A percentile compares a stretch with the other conserved stretches of the same genome.
phyloP scores from a whole-genome alignment of 148 eudicot genomes.

The Fallopia convolvulus region DNA sequence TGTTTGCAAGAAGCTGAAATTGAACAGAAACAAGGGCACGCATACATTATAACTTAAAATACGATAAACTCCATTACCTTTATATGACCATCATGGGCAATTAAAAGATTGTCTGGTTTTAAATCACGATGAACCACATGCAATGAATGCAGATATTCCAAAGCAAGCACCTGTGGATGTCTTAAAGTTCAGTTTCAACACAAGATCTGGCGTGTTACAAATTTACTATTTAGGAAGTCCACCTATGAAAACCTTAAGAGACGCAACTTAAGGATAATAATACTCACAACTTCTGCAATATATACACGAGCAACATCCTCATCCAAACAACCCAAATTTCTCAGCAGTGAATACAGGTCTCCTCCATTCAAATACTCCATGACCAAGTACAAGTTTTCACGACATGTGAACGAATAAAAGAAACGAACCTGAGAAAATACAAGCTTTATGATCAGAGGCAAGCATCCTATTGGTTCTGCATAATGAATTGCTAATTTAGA shows the following conservation, averaged over 20 bases:
- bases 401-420: conserved; percentile 97
- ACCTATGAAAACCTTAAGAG: conserved; percentile 6
- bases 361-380: conserved; percentile 99
- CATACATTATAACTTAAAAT: neutral
- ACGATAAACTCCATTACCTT: conserved; percentile 44
- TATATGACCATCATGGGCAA: conserved; percentile 98
- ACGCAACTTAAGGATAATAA: conserved; percentile 5
- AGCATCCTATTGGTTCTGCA: conserved; percentile 8
- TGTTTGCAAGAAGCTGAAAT: neutral
- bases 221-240: neutral
- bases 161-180: conserved; percentile 77
- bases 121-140: conserved; percentile 98
- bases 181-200: conserved; percentile 10
- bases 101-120: conserved; percentile 94
- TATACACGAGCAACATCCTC: conserved; percentile 97
- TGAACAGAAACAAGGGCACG: conserved; percentile 4
- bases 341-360: conserved; percentile 83
- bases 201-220: neutral
- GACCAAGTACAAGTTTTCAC: conserved; percentile 96
- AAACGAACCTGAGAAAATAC: conserved; percentile 71
- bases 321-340: conserved; percentile 95
- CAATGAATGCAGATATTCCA: conserved; percentile 93
- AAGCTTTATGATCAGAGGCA: conserved; percentile 18
- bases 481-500: conserved; percentile 11
- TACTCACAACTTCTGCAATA: conserved; percentile 93